Evolutionary conservation across 495 filamentous ascomycete genomes (phyloP).

Genomic region (Lepraria neglecta): DNA sequence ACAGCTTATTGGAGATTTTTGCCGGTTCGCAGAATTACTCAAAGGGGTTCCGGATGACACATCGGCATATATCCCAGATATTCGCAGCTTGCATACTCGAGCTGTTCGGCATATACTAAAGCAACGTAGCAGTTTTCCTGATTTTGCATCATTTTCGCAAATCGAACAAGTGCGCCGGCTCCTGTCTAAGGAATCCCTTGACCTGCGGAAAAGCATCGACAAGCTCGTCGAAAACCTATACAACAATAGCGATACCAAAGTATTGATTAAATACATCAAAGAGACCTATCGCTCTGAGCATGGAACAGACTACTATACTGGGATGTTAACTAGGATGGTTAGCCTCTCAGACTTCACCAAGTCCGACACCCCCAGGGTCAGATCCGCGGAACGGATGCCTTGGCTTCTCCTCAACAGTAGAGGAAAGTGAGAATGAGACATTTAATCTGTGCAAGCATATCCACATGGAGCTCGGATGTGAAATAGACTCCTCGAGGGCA

Average conservation of each 20-base stretch:
- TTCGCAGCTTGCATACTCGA: conserved; percentile 14
- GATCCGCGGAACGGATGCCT: conserved; percentile 21
- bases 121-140: conserved; percentile 19
- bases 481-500: too few relatives aligned
- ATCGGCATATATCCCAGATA: conserved; percentile 19
- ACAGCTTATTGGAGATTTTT: conserved; percentile 22
- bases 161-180: conserved; percentile 18
- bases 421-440: neutral
- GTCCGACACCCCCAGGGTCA: conserved; percentile 14
- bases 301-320: conserved; percentile 22
- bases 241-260: conserved; percentile 19
- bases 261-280: conserved; percentile 19
- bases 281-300: conserved; percentile 14
- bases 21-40: conserved; percentile 21
- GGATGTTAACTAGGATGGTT: conserved; percentile 18
- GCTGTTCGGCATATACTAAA: conserved; percentile 16
- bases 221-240: conserved; percentile 16
- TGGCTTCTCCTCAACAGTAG: conserved; percentile 21
- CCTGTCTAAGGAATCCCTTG: conserved; percentile 18
- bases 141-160: conserved; percentile 24
- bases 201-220: conserved; percentile 19
- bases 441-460: neutral
- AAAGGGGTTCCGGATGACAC: conserved; percentile 21
- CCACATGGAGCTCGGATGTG: too few relatives aligned
- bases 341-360: conserved; percentile 20